These are phyloP conservation scores for Mycena maculata DNA, from an alignment of 768 basidiomycete genomes.

Conservation along the genomic window DNA sequence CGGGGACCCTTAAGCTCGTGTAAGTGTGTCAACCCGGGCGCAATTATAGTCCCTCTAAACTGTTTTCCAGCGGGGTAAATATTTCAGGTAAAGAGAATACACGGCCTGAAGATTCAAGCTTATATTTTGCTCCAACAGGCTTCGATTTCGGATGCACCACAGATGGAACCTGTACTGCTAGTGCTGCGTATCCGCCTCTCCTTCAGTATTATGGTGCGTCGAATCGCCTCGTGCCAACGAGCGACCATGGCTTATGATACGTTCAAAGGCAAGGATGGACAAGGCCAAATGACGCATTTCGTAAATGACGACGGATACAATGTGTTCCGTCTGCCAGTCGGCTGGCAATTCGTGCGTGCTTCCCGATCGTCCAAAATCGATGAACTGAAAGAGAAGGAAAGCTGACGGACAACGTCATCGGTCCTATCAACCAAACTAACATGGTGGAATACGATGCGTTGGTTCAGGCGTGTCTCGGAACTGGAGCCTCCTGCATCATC, in stretches of 20 bases:
- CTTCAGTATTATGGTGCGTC: slow-evolving; percentile 10
- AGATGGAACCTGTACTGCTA: slow-evolving; percentile 6
- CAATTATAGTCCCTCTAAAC: neutral
- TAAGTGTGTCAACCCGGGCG: neutral
- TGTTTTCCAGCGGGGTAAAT: slow-evolving; percentile 19
- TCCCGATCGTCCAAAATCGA: too few relatives aligned
- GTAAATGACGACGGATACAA: slow-evolving; percentile 65
- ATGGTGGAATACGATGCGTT: slow-evolving; percentile 63
- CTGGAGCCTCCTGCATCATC: slow-evolving; percentile 64
- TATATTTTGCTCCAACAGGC: neutral
- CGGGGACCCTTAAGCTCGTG: slow-evolving; percentile 13
- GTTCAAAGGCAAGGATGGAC: slow-evolving; percentile 51
- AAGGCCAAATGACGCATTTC: slow-evolving; percentile 72
- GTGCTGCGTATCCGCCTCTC: slow-evolving; percentile 18
- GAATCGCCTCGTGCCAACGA: too few relatives aligned
- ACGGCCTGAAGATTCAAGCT: neutral
- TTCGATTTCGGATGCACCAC: slow-evolving; percentile 26
- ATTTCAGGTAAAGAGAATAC: slow-evolving; percentile 6
- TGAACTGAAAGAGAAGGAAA: too few relatives aligned
- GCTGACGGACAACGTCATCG: slow-evolving; percentile 56
- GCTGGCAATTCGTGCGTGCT: slow-evolving; percentile 74
- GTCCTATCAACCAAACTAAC: slow-evolving; percentile 54
- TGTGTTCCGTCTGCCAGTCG: slow-evolving; percentile 69
- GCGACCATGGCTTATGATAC: too few relatives aligned
- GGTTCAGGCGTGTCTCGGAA: slow-evolving; percentile 59